Conservation (phyloP, 306 rosid species). For the Cicer judaicum region DNA sequence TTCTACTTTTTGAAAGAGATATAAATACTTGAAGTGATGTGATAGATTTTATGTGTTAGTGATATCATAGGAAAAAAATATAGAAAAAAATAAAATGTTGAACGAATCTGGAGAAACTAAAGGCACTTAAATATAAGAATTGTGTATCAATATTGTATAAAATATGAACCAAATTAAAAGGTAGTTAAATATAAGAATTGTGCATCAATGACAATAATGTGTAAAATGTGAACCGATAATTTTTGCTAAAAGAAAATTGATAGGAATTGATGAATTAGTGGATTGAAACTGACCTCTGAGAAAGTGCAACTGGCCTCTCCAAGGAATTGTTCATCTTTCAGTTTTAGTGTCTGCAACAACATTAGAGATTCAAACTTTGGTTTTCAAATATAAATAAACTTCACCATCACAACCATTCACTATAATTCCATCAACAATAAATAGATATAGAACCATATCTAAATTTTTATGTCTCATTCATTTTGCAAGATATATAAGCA, state of each 20-base stretch:
- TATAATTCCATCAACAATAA: neutral
- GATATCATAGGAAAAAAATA: no score
- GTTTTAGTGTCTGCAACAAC: constrained; percentile 61
- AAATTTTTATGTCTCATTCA: neutral
- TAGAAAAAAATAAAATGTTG: no score
- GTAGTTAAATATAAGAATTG: no score
- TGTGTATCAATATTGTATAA: neutral
- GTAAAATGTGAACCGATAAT: neutral
- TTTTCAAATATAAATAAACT: no score
- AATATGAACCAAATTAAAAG: neutral
- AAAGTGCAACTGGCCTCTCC: constrained; percentile 76
- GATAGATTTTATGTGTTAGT: no score
- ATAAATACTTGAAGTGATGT: no score
- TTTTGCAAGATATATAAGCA: neutral
- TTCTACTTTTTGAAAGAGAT: no score
- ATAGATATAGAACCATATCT: neutral
- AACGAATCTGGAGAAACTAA: no score
- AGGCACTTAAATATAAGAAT: no score
- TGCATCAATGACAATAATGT: no score
- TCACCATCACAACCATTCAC: constrained; percentile 1
- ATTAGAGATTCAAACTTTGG: neutral
- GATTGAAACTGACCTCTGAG: constrained; percentile 66
- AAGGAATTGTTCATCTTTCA: constrained; percentile 82
- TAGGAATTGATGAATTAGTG: neutral
- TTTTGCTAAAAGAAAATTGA: neutral